Conservation (phyloP, 1,139 yeast genomes). For the Magnusiomyces magnusii region DNA sequence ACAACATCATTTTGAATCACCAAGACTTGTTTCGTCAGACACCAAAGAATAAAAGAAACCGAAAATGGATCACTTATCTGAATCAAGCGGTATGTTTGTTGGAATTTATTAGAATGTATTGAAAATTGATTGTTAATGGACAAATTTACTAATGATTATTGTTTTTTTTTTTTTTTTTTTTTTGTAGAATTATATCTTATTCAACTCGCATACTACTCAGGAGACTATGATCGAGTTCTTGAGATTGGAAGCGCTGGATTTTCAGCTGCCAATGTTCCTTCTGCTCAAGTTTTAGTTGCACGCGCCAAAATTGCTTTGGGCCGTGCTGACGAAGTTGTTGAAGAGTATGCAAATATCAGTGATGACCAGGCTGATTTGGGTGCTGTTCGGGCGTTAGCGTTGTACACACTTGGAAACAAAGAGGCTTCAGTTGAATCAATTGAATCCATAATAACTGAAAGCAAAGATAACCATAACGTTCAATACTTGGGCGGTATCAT, state of each 20-base stretch:
- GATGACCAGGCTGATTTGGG: constrained; percentile 20
- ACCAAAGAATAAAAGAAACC: not conserved
- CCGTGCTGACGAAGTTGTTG: constrained; percentile 28
- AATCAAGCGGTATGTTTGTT: constrained; percentile 18
- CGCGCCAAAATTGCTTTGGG: constrained; percentile 36
- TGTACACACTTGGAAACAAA: constrained; percentile 14
- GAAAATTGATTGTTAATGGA: not conserved
- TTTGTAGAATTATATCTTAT: constrained; percentile 30
- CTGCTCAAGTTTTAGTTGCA: constrained; percentile 30
- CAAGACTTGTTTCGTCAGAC: too few species aligned
- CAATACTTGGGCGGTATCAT: constrained; percentile 33
- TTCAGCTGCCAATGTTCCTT: constrained; percentile 22
- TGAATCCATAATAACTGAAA: constrained; percentile 17
- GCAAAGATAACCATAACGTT: constrained; percentile 25
- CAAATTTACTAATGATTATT: not conserved
- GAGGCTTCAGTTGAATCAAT: constrained; percentile 25
- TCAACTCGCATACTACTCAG: constrained; percentile 37
- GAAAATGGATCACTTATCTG: constrained; percentile 29
- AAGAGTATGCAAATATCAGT: not conserved
- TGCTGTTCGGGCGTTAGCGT: constrained; percentile 22
- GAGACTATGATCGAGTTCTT: constrained; percentile 33
- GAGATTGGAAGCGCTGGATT: constrained; percentile 24
- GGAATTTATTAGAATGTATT: constrained; percentile 17
- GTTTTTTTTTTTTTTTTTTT: not conserved
- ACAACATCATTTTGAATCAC: too few species aligned